phyloP scores from a whole-genome alignment of 225 moss, liverwort and hornwort species.

The Lunularia cruciata region DNA sequence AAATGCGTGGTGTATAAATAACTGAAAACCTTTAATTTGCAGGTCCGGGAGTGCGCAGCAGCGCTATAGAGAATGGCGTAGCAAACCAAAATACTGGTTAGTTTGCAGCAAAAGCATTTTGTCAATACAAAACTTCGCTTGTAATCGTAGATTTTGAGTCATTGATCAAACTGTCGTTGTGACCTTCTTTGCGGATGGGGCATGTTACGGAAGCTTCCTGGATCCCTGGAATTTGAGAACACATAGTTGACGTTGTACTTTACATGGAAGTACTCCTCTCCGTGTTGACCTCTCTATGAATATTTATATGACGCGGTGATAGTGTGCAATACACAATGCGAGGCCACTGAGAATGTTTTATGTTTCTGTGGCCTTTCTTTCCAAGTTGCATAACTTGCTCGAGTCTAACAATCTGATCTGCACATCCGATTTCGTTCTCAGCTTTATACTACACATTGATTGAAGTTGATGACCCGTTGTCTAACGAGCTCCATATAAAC shows the following conservation, averaged over 20 bases:
- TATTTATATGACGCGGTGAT: no score
- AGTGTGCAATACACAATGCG: neutral
- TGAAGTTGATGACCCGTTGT: no score
- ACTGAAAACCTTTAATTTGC: neutral
- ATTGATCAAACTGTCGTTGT: neutral
- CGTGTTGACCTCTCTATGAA: no score
- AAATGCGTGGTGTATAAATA: no score
- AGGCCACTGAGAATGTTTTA: neutral
- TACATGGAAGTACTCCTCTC: slow-evolving; percentile 82
- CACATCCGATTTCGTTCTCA: no score
- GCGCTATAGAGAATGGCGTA: slow-evolving; percentile 88
- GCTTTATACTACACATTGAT: no score
- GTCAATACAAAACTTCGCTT: neutral
- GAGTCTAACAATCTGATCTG: no score
- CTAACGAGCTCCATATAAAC: no score
- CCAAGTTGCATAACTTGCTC: no score
- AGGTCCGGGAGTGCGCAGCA: slow-evolving; percentile 98
- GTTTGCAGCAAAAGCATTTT: neutral
- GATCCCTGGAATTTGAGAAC: slow-evolving; percentile 94
- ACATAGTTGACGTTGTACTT: slow-evolving; percentile 96
- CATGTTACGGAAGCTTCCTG: slow-evolving; percentile 99
- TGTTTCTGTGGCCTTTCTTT: neutral
- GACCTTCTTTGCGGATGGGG: slow-evolving; percentile 59
- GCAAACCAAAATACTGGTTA: slow-evolving; percentile 83
- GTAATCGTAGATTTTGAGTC: neutral